Percentiles rank a stretch among this genome's conserved stretches.
These are phyloP conservation scores for Cudoniella acicularis DNA, from an alignment of 495 filamentous ascomycete genomes.

Conservation along the genomic window DNA sequence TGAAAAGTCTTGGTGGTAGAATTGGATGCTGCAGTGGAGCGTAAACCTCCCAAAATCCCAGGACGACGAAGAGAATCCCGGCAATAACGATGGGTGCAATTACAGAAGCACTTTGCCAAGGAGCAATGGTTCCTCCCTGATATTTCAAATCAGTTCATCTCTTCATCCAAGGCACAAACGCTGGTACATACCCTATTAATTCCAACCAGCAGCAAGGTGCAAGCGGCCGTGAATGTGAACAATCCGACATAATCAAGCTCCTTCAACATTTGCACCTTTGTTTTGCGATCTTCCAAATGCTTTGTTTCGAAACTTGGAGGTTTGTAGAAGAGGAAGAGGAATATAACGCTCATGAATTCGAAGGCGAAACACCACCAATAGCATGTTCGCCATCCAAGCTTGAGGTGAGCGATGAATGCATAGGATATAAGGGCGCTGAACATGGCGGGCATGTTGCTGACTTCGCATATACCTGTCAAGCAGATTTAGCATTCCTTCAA, in stretches of 20 bases:
- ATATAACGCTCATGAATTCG: slow-evolving; percentile 19
- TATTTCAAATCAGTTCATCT: too few species aligned
- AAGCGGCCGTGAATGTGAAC: slow-evolving; percentile 23
- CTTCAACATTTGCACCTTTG: slow-evolving; percentile 16
- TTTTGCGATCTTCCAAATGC: slow-evolving; percentile 22
- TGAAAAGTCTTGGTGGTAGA: slow-evolving; percentile 23
- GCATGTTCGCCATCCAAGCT: slow-evolving; percentile 13
- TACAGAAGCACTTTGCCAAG: slow-evolving; percentile 25
- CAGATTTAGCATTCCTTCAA: not conserved
- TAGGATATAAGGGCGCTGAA: slow-evolving; percentile 33
- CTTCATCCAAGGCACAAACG: too few species aligned
- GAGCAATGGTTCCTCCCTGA: slow-evolving; percentile 24
- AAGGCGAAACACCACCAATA: slow-evolving; percentile 27
- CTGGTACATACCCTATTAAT: slow-evolving; percentile 10
- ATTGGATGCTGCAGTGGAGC: slow-evolving; percentile 17
- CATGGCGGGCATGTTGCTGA: slow-evolving; percentile 23
- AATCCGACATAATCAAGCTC: slow-evolving; percentile 30
- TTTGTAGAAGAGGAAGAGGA: slow-evolving; percentile 26
- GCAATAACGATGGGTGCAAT: slow-evolving; percentile 26
- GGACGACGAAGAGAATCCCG: slow-evolving; percentile 33
- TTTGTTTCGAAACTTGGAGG: slow-evolving; percentile 24
- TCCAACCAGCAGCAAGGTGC: slow-evolving; percentile 25
- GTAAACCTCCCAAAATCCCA: slow-evolving; percentile 20
- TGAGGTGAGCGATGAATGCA: slow-evolving; percentile 29
- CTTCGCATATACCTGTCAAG: not conserved